A percentile compares a stretch with the other conserved stretches of the same genome.
These are phyloP conservation scores for Rutstroemia sp. DNA, from an alignment of 2,329 filamentous ascomycete genomes.

Conservation along the genomic window DNA sequence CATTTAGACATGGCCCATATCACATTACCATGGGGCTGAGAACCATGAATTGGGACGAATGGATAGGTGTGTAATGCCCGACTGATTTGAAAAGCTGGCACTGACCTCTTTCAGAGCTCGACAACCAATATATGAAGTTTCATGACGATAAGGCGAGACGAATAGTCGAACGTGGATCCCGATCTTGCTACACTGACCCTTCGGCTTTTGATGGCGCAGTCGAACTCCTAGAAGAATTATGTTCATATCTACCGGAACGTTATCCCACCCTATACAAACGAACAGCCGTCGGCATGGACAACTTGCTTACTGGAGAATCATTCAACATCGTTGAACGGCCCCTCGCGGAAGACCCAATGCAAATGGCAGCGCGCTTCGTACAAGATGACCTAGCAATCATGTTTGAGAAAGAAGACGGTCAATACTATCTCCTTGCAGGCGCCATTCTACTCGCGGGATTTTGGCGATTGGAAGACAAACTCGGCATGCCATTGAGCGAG, in stretches of 20 bases:
- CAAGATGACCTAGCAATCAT: slow-evolving; percentile 83
- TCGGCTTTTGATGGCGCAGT: slow-evolving; percentile 64
- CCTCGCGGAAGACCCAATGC: slow-evolving; percentile 71
- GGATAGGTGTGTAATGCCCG: slow-evolving; percentile 25
- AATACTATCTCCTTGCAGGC: slow-evolving; percentile 75
- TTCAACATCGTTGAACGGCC: slow-evolving; percentile 62
- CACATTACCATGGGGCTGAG: slow-evolving; percentile 31
- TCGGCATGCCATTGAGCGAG: slow-evolving; percentile 68
- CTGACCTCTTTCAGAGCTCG: slow-evolving; percentile 50
- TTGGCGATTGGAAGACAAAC: slow-evolving; percentile 76
- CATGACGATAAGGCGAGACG: slow-evolving; percentile 64
- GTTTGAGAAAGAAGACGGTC: slow-evolving; percentile 67
- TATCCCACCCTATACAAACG: slow-evolving; percentile 65
- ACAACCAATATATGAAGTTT: slow-evolving; percentile 68
- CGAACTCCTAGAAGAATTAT: slow-evolving; percentile 69
- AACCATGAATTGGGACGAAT: slow-evolving; percentile 30
- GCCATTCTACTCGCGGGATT: slow-evolving; percentile 72
- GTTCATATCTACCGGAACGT: slow-evolving; percentile 61
- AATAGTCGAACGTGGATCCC: slow-evolving; percentile 57
- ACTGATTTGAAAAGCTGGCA: neutral
- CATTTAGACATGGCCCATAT: slow-evolving; percentile 28
- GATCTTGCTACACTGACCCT: slow-evolving; percentile 62
- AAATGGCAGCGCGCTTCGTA: slow-evolving; percentile 60
- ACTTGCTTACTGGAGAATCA: slow-evolving; percentile 61
- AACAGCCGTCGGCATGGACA: slow-evolving; percentile 59